Percentiles rank a stretch among this genome's conserved stretches.
Conservation (phyloP, 2,329 filamentous ascomycete genomes). For the Neofusicoccum sp. region DNA sequence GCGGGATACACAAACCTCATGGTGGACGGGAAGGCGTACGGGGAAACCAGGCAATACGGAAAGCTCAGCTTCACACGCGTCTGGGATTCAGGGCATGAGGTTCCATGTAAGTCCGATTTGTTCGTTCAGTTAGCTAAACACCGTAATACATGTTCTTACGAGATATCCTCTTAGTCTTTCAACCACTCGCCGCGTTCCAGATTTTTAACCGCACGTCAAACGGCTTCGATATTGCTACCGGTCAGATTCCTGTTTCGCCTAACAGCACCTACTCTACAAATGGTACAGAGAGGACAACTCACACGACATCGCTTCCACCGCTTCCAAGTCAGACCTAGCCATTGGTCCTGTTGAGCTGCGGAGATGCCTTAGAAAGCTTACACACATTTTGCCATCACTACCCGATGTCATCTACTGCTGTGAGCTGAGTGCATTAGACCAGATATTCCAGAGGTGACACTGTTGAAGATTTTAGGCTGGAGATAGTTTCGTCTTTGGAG, state of each 20-base stretch:
- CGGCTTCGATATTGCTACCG: conserved; percentile 52
- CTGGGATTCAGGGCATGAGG: conserved; percentile 54
- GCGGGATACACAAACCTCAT: conserved; percentile 71
- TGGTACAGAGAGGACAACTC: background rate
- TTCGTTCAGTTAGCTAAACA: no score
- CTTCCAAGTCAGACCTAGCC: background rate
- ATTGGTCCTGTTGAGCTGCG: no score
- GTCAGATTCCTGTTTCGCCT: conserved; percentile 29
- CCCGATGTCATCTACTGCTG: no score
- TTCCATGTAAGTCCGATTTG: conserved; percentile 39
- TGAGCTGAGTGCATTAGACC: no score
- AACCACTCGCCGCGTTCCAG: conserved; percentile 49
- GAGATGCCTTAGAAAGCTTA: no score
- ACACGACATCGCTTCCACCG: background rate
- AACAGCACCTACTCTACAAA: background rate
- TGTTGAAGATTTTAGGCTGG: no score
- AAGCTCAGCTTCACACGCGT: conserved; percentile 58
- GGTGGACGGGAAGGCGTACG: conserved; percentile 60
- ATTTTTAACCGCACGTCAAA: conserved; percentile 51
- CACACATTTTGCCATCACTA: no score
- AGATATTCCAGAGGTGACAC: no score
- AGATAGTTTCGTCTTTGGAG: no score
- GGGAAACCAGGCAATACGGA: conserved; percentile 71
- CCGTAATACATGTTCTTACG: background rate
- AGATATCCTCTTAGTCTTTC: conserved; percentile 23